Conservation (phyloP, 169 alveolate genomes). For the Blepharisma undulans region DNA sequence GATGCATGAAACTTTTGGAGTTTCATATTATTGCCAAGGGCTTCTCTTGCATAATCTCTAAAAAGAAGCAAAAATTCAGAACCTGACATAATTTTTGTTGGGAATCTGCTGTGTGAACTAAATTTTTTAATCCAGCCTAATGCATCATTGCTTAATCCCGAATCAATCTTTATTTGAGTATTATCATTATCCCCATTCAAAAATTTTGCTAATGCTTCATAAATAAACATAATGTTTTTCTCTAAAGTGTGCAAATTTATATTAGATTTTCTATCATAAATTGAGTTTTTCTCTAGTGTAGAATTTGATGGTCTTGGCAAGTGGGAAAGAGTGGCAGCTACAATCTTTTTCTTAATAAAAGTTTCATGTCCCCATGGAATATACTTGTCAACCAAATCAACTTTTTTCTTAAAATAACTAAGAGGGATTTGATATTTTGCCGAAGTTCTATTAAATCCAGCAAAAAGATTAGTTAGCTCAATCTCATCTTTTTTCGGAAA, state of each 20-base stretch:
- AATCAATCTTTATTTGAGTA: neutral
- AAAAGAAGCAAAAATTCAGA: neutral
- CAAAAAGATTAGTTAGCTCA: conserved; percentile 48
- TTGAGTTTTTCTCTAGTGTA: conserved; percentile 43
- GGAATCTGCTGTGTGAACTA: neutral
- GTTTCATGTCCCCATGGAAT: conserved; percentile 70
- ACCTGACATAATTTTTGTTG: neutral
- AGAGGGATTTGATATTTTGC: conserved; percentile 45
- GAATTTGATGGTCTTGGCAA: conserved; percentile 38
- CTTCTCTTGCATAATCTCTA: neutral
- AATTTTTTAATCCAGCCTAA: neutral
- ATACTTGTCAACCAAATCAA: conserved; percentile 52
- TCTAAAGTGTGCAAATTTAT: conserved; percentile 44
- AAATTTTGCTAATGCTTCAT: conserved; percentile 50
- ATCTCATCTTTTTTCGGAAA: conserved; percentile 61
- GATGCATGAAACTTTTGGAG: neutral
- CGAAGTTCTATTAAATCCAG: conserved; percentile 54
- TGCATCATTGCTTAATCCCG: neutral
- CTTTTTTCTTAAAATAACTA: conserved; percentile 58
- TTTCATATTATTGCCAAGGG: neutral
- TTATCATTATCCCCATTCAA: conserved; percentile 46
- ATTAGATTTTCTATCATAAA: conserved; percentile 39
- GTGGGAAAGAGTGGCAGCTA: conserved; percentile 57
- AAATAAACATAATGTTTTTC: conserved; percentile 56
- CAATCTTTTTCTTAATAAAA: conserved; percentile 57